These are phyloP conservation scores for Pseudocercospora pini-densiflorae DNA, from an alignment of 2,329 filamentous ascomycete species.

Conservation along the genomic window DNA sequence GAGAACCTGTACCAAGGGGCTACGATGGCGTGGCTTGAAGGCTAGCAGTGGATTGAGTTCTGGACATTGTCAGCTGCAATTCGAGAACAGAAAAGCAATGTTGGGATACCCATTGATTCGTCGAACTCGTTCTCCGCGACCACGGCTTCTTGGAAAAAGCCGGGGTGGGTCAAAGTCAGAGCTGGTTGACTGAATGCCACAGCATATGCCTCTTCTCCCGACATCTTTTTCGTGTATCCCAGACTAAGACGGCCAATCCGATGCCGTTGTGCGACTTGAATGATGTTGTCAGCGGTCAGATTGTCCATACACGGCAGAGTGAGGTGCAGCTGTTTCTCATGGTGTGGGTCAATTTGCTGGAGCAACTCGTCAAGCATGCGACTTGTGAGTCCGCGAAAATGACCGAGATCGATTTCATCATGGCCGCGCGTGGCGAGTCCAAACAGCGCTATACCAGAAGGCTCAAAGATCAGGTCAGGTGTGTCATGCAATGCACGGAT, in stretches of 20 bases:
- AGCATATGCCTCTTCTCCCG: not conserved
- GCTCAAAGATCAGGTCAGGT: not conserved
- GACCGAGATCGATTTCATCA: slow-evolving; percentile 4
- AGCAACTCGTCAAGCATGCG: not conserved
- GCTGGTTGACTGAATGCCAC: not conserved
- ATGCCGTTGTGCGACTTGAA: not conserved
- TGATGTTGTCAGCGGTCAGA: not conserved
- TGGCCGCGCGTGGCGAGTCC: not conserved
- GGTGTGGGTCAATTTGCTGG: not conserved
- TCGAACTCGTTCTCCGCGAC: not conserved
- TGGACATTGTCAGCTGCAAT: not conserved
- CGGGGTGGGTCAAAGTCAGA: not conserved
- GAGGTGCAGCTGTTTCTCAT: not conserved
- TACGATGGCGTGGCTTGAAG: not conserved
- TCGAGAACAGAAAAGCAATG: not conserved
- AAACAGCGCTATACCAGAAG: slow-evolving; percentile 6
- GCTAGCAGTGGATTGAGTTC: not conserved
- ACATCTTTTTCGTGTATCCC: not conserved
- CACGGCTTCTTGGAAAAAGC: not conserved
- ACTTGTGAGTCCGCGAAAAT: not conserved
- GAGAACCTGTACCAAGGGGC: not conserved
- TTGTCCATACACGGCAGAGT: slow-evolving; percentile 5
- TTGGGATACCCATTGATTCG: not conserved
- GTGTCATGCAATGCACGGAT: not conserved
- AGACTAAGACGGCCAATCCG: not conserved